Evolutionary conservation across 2,329 filamentous ascomycete genomes (phyloP).

Genomic region (Aspergillus intermedius): DNA sequence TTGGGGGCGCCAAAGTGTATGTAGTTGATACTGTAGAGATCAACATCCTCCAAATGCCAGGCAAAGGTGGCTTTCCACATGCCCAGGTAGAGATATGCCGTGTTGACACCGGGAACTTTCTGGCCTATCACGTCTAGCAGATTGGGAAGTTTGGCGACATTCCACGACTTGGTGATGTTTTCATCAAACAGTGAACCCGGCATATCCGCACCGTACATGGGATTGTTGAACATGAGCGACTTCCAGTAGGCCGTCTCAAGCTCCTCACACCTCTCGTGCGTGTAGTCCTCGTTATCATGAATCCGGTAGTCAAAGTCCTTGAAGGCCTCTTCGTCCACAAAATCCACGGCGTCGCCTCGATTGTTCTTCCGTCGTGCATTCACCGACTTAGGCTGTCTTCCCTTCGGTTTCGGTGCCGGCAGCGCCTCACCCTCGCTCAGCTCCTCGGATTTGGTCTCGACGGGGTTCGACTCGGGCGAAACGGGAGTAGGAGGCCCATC

Average conservation of each 20-base stretch:
- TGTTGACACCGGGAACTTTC: constrained; percentile 96
- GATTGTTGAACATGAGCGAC: constrained; percentile 87
- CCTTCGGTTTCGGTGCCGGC: constrained; percentile 40
- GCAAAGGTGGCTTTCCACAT: constrained; percentile 99
- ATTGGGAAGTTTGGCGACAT: constrained; percentile 89
- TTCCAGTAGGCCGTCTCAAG: constrained; percentile 96
- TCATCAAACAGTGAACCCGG: constrained; percentile 92
- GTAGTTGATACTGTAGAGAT: constrained; percentile 99
- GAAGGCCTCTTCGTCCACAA: constrained; percentile 84
- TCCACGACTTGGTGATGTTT: constrained; percentile 69
- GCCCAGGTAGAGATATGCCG: constrained; percentile 91
- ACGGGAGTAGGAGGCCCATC: constrained; percentile 50
- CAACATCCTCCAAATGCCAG: constrained; percentile 97
- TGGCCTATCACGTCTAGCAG: constrained; percentile 88
- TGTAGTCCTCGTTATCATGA: constrained; percentile 76
- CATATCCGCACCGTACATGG: constrained; percentile 94
- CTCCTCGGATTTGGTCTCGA: constrained; percentile 52
- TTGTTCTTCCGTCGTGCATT: constrained; percentile 84
- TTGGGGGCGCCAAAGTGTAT: constrained; percentile 98
- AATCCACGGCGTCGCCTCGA: constrained; percentile 67
- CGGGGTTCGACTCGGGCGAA: constrained; percentile 48
- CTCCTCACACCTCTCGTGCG: constrained; percentile 85
- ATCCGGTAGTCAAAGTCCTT: constrained; percentile 86
- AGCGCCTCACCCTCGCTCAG: constrained; percentile 39
- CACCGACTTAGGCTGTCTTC: constrained; percentile 62